Conservation (phyloP, 1,284 basidiomycete genomes). For the Sanghuangporus baumii region DNA sequence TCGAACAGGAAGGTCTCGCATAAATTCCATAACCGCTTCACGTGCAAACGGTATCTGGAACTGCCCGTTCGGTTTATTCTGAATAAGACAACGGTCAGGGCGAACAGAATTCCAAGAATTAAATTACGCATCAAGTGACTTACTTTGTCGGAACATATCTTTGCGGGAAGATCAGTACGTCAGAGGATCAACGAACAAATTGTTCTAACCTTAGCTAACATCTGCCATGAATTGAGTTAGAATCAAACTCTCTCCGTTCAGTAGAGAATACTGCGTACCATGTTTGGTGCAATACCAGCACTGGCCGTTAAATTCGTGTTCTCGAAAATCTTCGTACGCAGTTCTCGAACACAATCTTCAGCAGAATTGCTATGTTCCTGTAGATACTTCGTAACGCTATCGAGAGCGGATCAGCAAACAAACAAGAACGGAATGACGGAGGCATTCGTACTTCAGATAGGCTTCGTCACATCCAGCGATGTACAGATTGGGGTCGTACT, state of each 20-base stretch:
- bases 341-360: slow-evolving; percentile 71
- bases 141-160: slow-evolving; percentile 92
- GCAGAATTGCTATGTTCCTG: slow-evolving; percentile 56
- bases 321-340: slow-evolving; percentile 65
- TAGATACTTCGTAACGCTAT: slow-evolving; percentile 77
- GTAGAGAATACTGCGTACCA: slow-evolving; percentile 37
- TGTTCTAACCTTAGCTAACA: slow-evolving; percentile 67
- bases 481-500: slow-evolving; percentile 79
- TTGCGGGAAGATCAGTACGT: not conserved
- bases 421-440: not conserved
- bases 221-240: slow-evolving; percentile 18
- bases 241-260: slow-evolving; percentile 7
- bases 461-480: slow-evolving; percentile 86
- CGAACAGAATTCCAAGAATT: not conserved
- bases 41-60: slow-evolving; percentile 69
- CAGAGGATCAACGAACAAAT: slow-evolving; percentile 8
- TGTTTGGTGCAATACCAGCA: slow-evolving; percentile 89
- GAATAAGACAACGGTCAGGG: not conserved
- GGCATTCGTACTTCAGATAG: slow-evolving; percentile 68
- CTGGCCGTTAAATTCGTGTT: slow-evolving; percentile 88
- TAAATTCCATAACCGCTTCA: slow-evolving; percentile 66
- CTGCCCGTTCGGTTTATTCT: slow-evolving; percentile 95
- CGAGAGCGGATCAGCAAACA: slow-evolving; percentile 1
- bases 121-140: not conserved
- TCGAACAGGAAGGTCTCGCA: slow-evolving; percentile 68